Evolutionary conservation across 2,329 filamentous ascomycete genomes (phyloP), one percentile per base, ranked within the genome.

Genomic region (Bipolaris sorokiniana): DNA sequence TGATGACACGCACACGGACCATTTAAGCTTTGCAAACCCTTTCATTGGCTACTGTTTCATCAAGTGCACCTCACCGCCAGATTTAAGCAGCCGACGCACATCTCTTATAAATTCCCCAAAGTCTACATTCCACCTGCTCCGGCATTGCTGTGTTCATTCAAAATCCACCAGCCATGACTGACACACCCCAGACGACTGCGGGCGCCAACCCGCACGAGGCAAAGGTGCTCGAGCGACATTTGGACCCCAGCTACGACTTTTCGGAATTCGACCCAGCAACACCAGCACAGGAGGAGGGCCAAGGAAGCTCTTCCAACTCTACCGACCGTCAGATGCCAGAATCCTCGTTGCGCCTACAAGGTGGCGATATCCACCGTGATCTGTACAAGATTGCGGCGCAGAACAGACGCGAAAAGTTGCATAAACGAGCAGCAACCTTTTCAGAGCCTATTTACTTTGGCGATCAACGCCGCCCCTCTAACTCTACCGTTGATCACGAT

Each of bases 341-440:
- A 58, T 91, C 89, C 1, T 92, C 90, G 0, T 79, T 92, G 51
- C 85, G 81, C 56, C 81, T 92, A 3, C 89, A 90, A 69, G 90
- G 90, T 49, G 90, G 90, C 38, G 90, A 93, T 67, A 88, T 93
- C 20, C 90, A 92, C 71, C 87, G 90, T 33, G 88, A 91, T 67
- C 83, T 93, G 33, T 93, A 90, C 82, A 89, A 86, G 70, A 87
- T 91, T 66, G 86, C 88, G 59, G 86, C 87, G 15, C 81, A 86
- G 37, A 77, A 73, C 74, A 83, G 68, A 66, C 71, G 75, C 37
- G 74, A 77, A 11, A 74, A 73, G 54, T 49, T 76, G 72, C 80
- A 78, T 63, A 79, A 85, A 67, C 84, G 90, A 60, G 81, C 90
- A 15, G 83, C 84, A 51, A 91, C 89, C 0, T 92, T 92, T 67